Evolutionary conservation across 495 filamentous ascomycete genomes (phyloP), one percentile per base, ranked within the genome.

Genomic region (Copromyces sp.): DNA sequence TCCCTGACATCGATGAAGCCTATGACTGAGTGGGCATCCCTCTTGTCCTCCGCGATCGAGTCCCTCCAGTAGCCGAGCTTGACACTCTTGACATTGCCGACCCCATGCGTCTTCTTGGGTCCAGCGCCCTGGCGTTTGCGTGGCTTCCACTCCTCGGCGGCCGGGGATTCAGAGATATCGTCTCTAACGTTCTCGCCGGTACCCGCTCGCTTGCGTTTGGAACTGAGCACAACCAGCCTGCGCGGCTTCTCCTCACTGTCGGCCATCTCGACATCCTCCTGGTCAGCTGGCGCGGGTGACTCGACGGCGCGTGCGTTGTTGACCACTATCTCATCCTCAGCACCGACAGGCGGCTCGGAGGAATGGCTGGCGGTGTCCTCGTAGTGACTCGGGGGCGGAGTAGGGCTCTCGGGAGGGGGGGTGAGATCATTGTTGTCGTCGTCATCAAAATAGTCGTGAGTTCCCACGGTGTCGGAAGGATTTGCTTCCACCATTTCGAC

Each of bases 1-100:
- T 87, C 86, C 39, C 85, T 77, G 29, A 84, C 76, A 44, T 88
- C 86, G 61, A 88, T 87, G 53, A 87, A 88, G 6, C 85, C 86
- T 39, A 83, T 84, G 2, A 87, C 86, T 0, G 79, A 80, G 73
- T 88, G 86, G 70, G 85, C 86, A 14, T 83, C 81, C 24, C 75
- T 77, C 9, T 80, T 78, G 32, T 82, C 75, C 0, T 80, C 78
- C 3, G 84, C 80, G 7, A 78, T 76, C 0, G 86, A 87, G 41
- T 87, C 84, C n/a, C 86, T 81, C 86, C 86, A 88, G 68, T 83
- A 84, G 53, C 86, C 86, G 40, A 88, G 76, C 17, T 82, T 73
- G 9, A 87, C 82, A 9, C 83, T 82, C 71, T 86, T 86, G 9
- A 80, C 74, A 2, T 75, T 79, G 12, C 78, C 78, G 14, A 74